A percentile compares a stretch with the other conserved stretches of the same genome.
phyloP scores from a whole-genome alignment of 306 rosid species.

The Sesbania bispinosa region DNA sequence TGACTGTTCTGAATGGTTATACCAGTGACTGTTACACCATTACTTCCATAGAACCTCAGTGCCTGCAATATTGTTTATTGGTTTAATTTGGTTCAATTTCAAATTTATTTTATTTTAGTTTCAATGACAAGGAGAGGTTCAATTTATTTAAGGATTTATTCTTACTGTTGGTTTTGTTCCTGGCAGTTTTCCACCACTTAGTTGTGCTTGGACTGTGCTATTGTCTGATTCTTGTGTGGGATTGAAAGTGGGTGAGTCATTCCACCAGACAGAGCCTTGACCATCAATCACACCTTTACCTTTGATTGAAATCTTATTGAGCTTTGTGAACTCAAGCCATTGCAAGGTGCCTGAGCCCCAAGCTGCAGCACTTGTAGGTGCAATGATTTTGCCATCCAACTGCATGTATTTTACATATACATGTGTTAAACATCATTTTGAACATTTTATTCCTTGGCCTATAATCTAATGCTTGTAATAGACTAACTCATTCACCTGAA shows the following conservation, averaged over 20 bases:
- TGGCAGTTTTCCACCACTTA: conserved; percentile 31
- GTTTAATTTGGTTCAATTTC: no score
- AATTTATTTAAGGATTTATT: not conserved
- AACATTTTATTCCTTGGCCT: not conserved
- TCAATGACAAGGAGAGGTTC: not conserved
- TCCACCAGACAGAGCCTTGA: conserved; percentile 84
- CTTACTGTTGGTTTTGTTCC: conserved; percentile 58
- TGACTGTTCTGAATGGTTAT: conserved; percentile 76
- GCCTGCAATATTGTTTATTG: conserved; percentile 58
- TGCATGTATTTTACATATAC: conserved; percentile 23
- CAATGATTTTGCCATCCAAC: conserved; percentile 74
- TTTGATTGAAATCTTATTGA: conserved; percentile 43
- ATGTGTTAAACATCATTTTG: not conserved
- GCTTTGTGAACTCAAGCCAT: conserved; percentile 68
- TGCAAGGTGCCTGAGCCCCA: conserved; percentile 72
- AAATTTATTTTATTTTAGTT: no score
- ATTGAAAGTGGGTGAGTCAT: no score
- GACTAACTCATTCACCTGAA: conserved; percentile 47
- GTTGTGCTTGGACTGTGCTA: not conserved
- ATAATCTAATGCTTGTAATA: not conserved
- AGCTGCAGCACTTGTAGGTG: conserved; percentile 51
- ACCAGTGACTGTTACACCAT: conserved; percentile 53
- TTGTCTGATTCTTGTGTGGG: no score
- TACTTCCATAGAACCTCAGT: conserved; percentile 68
- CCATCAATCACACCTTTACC: conserved; percentile 83